Base-by-base conservation (phyloP, 2,329 filamentous ascomycete genomes). In the Byssochlamys sp. region DNA sequence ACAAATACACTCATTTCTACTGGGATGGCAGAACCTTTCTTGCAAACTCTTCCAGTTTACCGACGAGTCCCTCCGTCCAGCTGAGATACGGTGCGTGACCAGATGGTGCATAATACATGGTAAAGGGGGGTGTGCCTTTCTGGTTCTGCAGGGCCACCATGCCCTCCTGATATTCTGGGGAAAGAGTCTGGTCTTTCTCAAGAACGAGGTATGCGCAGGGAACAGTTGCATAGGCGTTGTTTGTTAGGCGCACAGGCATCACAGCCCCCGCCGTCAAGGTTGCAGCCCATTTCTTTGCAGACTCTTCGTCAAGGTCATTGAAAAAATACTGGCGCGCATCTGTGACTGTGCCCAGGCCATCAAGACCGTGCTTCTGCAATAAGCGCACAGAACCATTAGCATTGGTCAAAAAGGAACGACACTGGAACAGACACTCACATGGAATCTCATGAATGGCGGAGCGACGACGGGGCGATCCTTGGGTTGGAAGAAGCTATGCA, bases 191-290 rank as follows among this genome's bases (percentile, higher is more conserved):
- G 54, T 73, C 71, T 0, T 61, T 56, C 25, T 71, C 69, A 0
- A 69, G 39, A 0, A 73, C 62, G 3, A 73, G 48, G 56, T 72
- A 73, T 0, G 69, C 70, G 31, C 69, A 73, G 0, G 70, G 70
- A 1, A 73, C 49, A 0, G 56, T 56, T 3, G 63, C 55, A 29
- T 72, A 73, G 0, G 69, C 63, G 35, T 73, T 63, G 31, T 72
- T 71, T 11, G 65, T 67, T 2, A 74, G 61, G 25, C 59, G 64
- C 0, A 61, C 66, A 0, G 62, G 66, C 55, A 69, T 55, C 7
- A 69, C 52, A 0, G 66, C 67, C 2, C 63, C 62, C 9, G 66
- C 67, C 4, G 67, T 70, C 2, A 71, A 58, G 1, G 55, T 64
- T 0, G 59, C 56, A 6, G 60, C 48, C 65, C 66, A 71, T 28